These are phyloP conservation scores for Alternaria atra DNA, from an alignment of 2,329 filamentous ascomycete species.

Conservation along the genomic window DNA sequence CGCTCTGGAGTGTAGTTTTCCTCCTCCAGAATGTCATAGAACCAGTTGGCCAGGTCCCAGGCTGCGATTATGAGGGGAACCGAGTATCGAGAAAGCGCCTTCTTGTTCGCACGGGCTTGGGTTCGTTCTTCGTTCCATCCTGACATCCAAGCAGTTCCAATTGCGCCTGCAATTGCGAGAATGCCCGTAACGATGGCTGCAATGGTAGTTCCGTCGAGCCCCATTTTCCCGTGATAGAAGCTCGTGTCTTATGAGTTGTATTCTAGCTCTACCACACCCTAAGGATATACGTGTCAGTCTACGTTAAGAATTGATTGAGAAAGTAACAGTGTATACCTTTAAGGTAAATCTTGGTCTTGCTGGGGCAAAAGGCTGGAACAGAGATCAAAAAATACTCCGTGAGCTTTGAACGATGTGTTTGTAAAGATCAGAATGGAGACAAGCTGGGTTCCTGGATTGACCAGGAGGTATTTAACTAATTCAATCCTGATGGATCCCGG, in stretches of 20 bases:
- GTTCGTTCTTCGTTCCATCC: conserved; percentile 13
- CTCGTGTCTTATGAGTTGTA: no score
- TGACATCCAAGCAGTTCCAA: conserved; percentile 7
- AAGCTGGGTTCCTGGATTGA: neutral
- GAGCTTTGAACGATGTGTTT: no score
- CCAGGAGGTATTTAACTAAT: no score
- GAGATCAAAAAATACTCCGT: no score
- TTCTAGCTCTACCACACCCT: no score
- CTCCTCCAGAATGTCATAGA: conserved; percentile 13
- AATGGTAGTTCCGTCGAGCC: conserved; percentile 3
- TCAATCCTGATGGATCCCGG: no score
- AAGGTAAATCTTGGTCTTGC: no score
- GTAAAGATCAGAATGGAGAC: no score
- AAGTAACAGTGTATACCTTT: no score
- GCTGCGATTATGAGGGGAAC: conserved; percentile 13
- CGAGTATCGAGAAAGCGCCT: conserved; percentile 11
- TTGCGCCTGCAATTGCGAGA: neutral
- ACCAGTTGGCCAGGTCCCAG: conserved; percentile 16
- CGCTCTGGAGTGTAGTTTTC: conserved; percentile 3
- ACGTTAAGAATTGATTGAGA: no score
- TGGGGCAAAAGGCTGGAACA: no score
- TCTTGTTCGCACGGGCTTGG: conserved; percentile 10
- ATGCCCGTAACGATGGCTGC: conserved; percentile 19
- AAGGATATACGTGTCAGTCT: no score
- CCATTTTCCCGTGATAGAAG: neutral